A percentile compares a stretch with the other conserved stretches of the same genome.
These are phyloP conservation scores for Saraca asoca DNA, from an alignment of 331 rosid genomes.

Conservation along the genomic window DNA sequence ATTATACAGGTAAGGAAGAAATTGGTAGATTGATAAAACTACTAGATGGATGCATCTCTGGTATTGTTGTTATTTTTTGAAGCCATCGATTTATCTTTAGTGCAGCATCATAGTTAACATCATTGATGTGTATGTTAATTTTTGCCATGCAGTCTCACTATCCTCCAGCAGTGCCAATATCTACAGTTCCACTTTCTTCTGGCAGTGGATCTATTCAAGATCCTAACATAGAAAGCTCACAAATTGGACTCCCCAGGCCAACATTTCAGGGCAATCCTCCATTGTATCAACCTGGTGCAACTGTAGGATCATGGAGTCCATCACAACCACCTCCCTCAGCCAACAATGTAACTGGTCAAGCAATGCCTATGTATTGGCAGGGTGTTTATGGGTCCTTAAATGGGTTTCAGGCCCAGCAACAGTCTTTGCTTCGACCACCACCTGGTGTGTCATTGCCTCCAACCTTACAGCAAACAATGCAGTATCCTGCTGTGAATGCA, in stretches of 20 bases:
- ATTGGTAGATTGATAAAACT: no score
- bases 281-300: constrained; percentile 85
- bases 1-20: constrained; percentile 69
- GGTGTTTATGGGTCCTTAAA: constrained; percentile 86
- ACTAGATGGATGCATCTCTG: no score
- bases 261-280: constrained; percentile 73
- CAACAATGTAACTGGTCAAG: constrained; percentile 68
- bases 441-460: constrained; percentile 79
- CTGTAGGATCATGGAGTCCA: constrained; percentile 78
- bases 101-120: no score
- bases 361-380: constrained; percentile 93
- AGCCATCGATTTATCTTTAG: no score
- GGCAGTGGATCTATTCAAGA: constrained; percentile 66
- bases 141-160: constrained; percentile 77
- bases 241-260: constrained; percentile 65
- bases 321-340: constrained; percentile 60
- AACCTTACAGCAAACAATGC: constrained; percentile 76
- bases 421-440: constrained; percentile 74
- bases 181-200: constrained; percentile 57
- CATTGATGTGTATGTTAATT: background rate
- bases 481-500: constrained; percentile 56
- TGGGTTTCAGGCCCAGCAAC: constrained; percentile 79
- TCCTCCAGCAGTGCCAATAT: constrained; percentile 57
- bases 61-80: no score
- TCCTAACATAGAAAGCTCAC: constrained; percentile 53